These are phyloP conservation scores for Tuber indicum DNA, from an alignment of 495 filamentous ascomycete genomes.

Conservation along the genomic window DNA sequence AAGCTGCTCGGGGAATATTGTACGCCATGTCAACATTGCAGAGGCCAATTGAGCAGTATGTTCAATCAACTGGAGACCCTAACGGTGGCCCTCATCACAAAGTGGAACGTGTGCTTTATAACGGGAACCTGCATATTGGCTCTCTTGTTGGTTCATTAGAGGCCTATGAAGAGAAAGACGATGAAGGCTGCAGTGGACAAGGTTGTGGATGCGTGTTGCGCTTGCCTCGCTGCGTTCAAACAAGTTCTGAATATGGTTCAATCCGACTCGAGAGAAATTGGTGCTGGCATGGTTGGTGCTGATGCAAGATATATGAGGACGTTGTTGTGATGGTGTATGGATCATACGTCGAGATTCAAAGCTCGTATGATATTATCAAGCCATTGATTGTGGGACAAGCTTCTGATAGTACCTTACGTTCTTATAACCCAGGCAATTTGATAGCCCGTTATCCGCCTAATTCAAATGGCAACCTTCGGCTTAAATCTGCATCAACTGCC, in stretches of 20 bases:
- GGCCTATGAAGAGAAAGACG: constrained; percentile 39
- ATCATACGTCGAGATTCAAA: constrained; percentile 65
- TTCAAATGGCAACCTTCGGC: constrained; percentile 16
- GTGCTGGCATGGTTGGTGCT: constrained; percentile 52
- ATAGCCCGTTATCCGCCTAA: constrained; percentile 14
- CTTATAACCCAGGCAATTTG: constrained; percentile 11
- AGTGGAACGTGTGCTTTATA: constrained; percentile 37
- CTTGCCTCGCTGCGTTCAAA: constrained; percentile 68
- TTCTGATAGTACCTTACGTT: constrained; percentile 6
- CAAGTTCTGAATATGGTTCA: constrained; percentile 66
- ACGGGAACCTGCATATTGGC: constrained; percentile 37
- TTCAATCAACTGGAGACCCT: constrained; percentile 32
- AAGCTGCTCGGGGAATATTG: constrained; percentile 77
- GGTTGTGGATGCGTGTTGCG: constrained; percentile 59
- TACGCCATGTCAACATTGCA: constrained; percentile 57
- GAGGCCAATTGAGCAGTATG: constrained; percentile 39
- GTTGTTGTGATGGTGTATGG: constrained; percentile 73
- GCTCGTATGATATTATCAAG: constrained; percentile 35
- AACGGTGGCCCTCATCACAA: constrained; percentile 28
- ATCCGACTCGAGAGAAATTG: constrained; percentile 62
- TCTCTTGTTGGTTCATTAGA: constrained; percentile 38
- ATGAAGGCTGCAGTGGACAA: constrained; percentile 48
- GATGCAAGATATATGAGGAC: constrained; percentile 75
- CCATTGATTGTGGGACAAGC: constrained; percentile 28
- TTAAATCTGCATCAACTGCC: constrained; percentile 25